Evolutionary conservation across 805 yeast genomes (phyloP).

Genomic region (Kazachstania psychrophila): DNA sequence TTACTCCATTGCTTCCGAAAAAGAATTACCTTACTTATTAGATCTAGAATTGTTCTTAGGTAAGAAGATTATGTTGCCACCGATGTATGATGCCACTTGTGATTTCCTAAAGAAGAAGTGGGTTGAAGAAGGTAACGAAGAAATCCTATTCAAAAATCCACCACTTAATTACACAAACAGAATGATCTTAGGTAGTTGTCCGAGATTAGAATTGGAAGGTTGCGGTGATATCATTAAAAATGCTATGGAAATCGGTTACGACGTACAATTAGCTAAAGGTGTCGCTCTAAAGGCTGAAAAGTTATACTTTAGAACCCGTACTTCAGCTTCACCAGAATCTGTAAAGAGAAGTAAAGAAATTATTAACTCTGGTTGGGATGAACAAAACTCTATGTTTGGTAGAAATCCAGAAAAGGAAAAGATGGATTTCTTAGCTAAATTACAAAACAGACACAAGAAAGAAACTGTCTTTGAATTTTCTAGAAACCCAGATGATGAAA

Average conservation of each 20-base stretch:
- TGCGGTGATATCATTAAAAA: constrained; percentile 63
- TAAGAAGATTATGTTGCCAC: constrained; percentile 60
- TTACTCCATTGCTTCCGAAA: constrained; percentile 73
- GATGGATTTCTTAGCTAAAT: constrained; percentile 56
- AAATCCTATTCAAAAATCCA: constrained; percentile 39
- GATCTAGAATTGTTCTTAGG: constrained; percentile 90
- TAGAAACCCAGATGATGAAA: constrained; percentile 52
- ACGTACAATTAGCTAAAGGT: constrained; percentile 50
- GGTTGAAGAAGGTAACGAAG: constrained; percentile 32
- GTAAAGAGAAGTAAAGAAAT: constrained; percentile 77
- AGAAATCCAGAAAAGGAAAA: constrained; percentile 66
- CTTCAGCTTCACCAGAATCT: constrained; percentile 80
- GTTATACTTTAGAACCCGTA: constrained; percentile 74
- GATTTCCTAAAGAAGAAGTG: constrained; percentile 42
- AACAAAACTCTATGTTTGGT: constrained; percentile 72
- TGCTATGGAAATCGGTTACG: constrained; percentile 54
- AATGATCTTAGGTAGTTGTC: constrained; percentile 74
- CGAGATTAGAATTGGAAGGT: constrained; percentile 61
- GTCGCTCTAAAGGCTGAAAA: constrained; percentile 85
- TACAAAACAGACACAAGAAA: constrained; percentile 58
- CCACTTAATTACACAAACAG: constrained; percentile 61
- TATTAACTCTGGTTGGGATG: constrained; percentile 75
- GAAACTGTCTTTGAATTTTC: constrained; percentile 94
- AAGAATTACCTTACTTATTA: constrained; percentile 79
- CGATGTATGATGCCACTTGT: constrained; percentile 57